A percentile compares a stretch with the other conserved stretches of the same genome.
Conservation (phyloP, 1,139 yeast genomes). For the Wickerhamomyces sp. region DNA sequence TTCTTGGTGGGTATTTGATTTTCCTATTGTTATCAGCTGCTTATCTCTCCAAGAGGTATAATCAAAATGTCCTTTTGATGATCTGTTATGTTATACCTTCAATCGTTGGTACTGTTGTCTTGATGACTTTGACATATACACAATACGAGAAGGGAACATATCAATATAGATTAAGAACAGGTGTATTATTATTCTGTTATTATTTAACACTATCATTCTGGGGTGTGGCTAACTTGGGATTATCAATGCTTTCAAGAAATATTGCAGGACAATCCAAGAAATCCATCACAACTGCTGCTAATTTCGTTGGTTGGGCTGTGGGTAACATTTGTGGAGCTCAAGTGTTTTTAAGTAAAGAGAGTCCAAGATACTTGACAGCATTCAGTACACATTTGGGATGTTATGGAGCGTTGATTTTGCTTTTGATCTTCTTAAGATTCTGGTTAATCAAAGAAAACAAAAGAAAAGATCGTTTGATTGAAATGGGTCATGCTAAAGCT, state of each 20-base stretch:
- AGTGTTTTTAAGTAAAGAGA: conserved; percentile 46
- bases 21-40: conserved; percentile 30
- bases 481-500: conserved; percentile 21
- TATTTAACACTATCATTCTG: conserved; percentile 31
- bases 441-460: conserved; percentile 33
- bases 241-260: conserved; percentile 34
- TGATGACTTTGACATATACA: conserved; percentile 26
- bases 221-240: conserved; percentile 27
- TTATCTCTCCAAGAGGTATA: conserved; percentile 29
- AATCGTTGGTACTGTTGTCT: conserved; percentile 26
- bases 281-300: conserved; percentile 49
- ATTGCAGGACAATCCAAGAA: conserved; percentile 67
- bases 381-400: conserved; percentile 42
- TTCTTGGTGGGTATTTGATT: conserved; percentile 35
- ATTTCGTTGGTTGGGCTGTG: conserved; percentile 54
- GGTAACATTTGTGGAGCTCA: conserved; percentile 71
- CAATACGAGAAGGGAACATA: conserved; percentile 20
- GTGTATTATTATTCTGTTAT: conserved; percentile 25
- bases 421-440: conserved; percentile 29
- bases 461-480: conserved; percentile 30
- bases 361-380: conserved; percentile 49
- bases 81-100: conserved; percentile 11
- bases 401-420: conserved; percentile 30
- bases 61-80: conserved; percentile 14
- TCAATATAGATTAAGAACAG: conserved; percentile 27